phyloP scores from a whole-genome alignment of 2,329 filamentous ascomycete species.

The Orbilia ellipsospora region DNA sequence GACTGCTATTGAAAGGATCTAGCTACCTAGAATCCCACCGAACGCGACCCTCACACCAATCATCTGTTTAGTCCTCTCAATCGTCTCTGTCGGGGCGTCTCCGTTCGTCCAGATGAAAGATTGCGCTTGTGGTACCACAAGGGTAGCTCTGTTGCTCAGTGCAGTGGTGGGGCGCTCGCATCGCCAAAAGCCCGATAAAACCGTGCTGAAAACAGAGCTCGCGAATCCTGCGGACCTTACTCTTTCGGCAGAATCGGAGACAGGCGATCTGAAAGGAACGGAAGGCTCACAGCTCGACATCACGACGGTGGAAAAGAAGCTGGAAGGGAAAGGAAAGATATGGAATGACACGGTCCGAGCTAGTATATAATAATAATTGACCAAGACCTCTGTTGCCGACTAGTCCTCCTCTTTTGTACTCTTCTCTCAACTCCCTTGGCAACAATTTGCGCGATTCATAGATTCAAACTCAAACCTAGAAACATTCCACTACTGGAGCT shows the following conservation, averaged over 20 bases:
- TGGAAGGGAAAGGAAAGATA: not conserved
- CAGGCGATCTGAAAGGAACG: not conserved
- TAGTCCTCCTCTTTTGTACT: not conserved
- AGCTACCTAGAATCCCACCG: conserved; percentile 13
- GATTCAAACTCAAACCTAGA: too few relatives aligned
- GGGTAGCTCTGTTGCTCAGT: too few relatives aligned
- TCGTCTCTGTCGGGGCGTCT: not conserved
- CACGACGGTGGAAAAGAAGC: not conserved
- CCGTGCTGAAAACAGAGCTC: too few relatives aligned
- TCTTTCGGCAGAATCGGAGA: conserved; percentile 1
- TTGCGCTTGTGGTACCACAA: conserved; percentile 10
- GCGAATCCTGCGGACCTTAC: conserved; percentile 10
- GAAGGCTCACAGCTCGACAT: conserved; percentile 11
- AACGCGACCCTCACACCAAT: not conserved
- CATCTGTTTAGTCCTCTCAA: not conserved
- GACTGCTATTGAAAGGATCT: not conserved
- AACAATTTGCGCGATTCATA: too few relatives aligned
- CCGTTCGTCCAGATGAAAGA: not conserved
- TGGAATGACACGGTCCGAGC: not conserved
- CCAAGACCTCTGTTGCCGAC: not conserved
- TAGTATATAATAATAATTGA: not conserved
- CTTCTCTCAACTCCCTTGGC: not conserved
- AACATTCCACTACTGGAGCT: too few relatives aligned
- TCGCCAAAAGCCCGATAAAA: too few relatives aligned
- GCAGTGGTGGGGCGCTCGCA: too few relatives aligned